Conservation (phyloP, 2,329 filamentous ascomycete genomes). For the Botryosphaeria dothidea region DNA sequence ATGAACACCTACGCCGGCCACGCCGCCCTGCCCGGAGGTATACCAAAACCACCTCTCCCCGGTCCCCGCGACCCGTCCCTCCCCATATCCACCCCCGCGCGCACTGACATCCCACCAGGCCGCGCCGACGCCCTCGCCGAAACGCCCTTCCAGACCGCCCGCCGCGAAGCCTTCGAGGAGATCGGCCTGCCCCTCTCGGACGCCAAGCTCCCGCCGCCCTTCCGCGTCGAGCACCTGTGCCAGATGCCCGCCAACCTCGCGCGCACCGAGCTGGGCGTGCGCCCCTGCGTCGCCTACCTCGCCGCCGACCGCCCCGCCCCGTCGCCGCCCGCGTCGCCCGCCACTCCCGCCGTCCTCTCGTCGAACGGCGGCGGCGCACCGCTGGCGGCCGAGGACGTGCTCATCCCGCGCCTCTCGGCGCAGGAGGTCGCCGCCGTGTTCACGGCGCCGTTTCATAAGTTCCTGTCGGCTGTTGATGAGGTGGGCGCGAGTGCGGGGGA, state of each 20-base stretch:
- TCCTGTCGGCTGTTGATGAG: conserved; percentile 66
- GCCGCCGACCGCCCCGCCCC: conserved; percentile 29
- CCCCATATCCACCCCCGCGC: too few relatives aligned
- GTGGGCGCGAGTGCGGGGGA: conserved; percentile 24
- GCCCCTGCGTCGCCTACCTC: conserved; percentile 63
- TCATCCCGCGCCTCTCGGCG: conserved; percentile 81
- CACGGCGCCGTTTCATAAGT: conserved; percentile 83
- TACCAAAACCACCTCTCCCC: too few relatives aligned
- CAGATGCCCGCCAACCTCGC: conserved; percentile 65
- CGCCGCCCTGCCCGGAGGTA: conserved; percentile 82
- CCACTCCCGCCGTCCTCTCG: neutral
- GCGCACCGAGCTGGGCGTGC: conserved; percentile 51
- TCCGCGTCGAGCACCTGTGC: conserved; percentile 84
- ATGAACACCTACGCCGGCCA: conserved; percentile 73
- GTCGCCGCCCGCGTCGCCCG: neutral
- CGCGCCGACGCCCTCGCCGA: conserved; percentile 55
- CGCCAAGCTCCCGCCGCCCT: conserved; percentile 69
- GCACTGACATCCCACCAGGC: neutral
- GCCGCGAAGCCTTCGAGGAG: conserved; percentile 89
- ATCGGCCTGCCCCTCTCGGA: conserved; percentile 78
- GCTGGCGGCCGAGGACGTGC: conserved; percentile 56
- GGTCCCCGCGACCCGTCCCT: too few relatives aligned
- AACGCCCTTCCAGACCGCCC: conserved; percentile 73
- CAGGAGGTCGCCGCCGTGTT: conserved; percentile 94
- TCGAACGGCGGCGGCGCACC: conserved; percentile 37